phyloP scores from a whole-genome alignment of 257 asterid species.

The Primulina tabacum region DNA sequence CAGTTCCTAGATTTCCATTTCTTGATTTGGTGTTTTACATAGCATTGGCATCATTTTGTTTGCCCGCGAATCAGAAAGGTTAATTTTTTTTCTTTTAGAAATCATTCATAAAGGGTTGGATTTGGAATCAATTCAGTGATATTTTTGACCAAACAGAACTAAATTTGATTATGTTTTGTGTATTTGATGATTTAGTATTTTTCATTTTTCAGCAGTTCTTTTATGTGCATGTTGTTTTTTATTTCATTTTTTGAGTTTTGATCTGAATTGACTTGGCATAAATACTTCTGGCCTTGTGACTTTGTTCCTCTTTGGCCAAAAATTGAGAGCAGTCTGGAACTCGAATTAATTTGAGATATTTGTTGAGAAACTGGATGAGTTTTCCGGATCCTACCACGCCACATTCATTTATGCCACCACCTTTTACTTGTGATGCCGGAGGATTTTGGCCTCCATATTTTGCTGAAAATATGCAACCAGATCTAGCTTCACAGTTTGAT shows the following conservation, averaged over 20 bases:
- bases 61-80: constrained; percentile 6
- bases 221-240: neutral
- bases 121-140: neutral
- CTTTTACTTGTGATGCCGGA: constrained; percentile 38
- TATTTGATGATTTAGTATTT: neutral
- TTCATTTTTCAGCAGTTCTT: neutral
- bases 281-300: neutral
- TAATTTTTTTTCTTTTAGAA: constrained; percentile 22
- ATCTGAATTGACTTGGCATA: neutral
- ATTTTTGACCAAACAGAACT: neutral
- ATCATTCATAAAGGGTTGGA: neutral
- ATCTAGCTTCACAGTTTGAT: constrained; percentile 34
- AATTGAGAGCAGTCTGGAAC: constrained; percentile 4
- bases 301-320: neutral
- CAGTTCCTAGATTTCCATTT: constrained; percentile 2
- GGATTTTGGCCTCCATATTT: constrained; percentile 41
- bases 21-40: neutral
- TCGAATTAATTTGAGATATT: constrained; percentile 16
- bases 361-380: constrained; percentile 42
- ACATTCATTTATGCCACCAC: constrained; percentile 29
- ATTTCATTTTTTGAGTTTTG: neutral
- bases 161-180: neutral
- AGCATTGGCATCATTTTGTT: constrained; percentile 20
- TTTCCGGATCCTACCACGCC: constrained; percentile 49
- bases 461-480: constrained; percentile 32